phyloP scores from a whole-genome alignment of 257 asterid genomes.

The Petunia axillaris region DNA sequence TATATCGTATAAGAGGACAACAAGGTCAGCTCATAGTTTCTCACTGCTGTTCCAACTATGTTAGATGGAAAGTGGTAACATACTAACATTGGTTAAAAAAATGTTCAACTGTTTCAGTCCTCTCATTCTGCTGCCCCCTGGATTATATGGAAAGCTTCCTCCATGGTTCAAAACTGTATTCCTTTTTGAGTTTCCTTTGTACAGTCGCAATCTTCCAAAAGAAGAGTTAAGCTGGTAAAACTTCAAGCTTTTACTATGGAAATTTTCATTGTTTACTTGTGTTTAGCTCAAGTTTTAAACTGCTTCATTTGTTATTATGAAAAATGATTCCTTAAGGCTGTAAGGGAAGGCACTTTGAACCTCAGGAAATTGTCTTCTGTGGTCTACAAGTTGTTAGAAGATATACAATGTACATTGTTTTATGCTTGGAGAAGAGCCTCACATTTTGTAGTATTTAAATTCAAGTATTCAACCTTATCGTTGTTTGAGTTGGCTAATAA shows the following conservation, averaged over 20 bases:
- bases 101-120: constrained; percentile 57
- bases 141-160: constrained; percentile 69
- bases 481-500: not conserved
- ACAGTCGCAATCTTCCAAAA: constrained; percentile 70
- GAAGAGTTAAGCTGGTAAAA: constrained; percentile 63
- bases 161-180: constrained; percentile 67
- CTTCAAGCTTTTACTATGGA: not conserved
- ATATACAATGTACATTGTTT: not conserved
- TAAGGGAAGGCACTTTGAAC: not conserved
- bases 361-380: not conserved
- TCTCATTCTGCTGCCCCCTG: constrained; percentile 80
- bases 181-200: constrained; percentile 87
- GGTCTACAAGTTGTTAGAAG: not conserved
- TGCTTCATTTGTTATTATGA: not conserved
- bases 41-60: constrained; percentile 2
- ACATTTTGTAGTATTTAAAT: not conserved
- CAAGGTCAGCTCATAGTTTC: constrained; percentile 58
- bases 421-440: not conserved
- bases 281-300: not conserved
- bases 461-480: not conserved
- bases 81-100: not conserved
- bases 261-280: not conserved
- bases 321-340: not conserved
- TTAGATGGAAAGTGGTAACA: not conserved
- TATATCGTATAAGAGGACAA: constrained; percentile 63